Evolutionary conservation across 768 basidiomycete species (phyloP), one percentile per base, ranked within the genome.

Genomic region (Chlorophyllum brunneum): DNA sequence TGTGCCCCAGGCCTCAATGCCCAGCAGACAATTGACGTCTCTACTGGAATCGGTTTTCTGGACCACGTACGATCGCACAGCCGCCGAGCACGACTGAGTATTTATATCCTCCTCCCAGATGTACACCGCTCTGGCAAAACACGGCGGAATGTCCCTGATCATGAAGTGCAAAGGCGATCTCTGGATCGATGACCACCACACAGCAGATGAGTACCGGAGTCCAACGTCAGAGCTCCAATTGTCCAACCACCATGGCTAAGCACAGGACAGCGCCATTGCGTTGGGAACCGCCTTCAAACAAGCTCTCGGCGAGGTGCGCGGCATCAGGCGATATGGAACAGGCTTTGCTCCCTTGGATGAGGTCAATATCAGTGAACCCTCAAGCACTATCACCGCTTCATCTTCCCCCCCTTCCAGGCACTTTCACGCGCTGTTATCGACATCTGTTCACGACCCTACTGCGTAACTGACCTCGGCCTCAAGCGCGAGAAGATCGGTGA

Each of bases 101-200:
- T 24, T 26, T 23, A 51, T 50, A 22, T 29, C 43, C 31, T 5
- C 54, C 43, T 34, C 22, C 7, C 54, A 99, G 95, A 99, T 99
- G 97, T 94, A 93, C 66, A 86, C 92, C 57, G 95, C 97, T 1
- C 81, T 99, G 3, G 95, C 97, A 30, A 98, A 98, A 67, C 97
- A 99, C 70, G 82, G 92, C 16, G 93, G 93, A 53, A 89, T 97
- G 83, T 94, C 92, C 0, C 74, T 99, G 56, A 82, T 79, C 16
- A 79, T 99, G 73, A 86, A 88, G 60, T 98, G 94, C 69, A 84
- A 89, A 64, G 97, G 97, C 34, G 97, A 99, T 67, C 77, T 98
- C 6, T 91, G 87, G 82, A 97, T 98, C 54, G 97, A 99, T 70
- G 97, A 99, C 71, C 97, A 98, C 63, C 97, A 99, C 70, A 92